phyloP scores from a whole-genome alignment of 805 yeast genomes.

The Candida railenensis region DNA sequence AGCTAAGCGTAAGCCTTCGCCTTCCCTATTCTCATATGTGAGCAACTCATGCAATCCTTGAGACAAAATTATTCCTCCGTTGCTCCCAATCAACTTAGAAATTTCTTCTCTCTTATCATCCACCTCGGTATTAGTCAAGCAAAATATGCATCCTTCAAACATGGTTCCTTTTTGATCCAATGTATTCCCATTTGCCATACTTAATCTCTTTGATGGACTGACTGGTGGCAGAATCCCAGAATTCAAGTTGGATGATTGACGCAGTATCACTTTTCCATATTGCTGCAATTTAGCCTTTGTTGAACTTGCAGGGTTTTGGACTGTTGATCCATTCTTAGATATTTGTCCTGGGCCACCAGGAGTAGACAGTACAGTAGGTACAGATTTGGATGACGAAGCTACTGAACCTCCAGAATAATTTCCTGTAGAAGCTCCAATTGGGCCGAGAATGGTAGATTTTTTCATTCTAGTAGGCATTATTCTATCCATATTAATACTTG shows the following conservation, averaged over 20 bases:
- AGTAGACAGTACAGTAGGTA: background rate
- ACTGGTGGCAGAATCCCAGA: slow-evolving; percentile 1
- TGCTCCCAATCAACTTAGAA: slow-evolving; percentile 28
- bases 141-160: slow-evolving; percentile 1
- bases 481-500: background rate
- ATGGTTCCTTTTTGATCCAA: slow-evolving; percentile 3
- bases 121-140: slow-evolving; percentile 23
- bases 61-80: slow-evolving; percentile 44
- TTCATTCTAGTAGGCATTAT: background rate
- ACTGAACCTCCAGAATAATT: background rate
- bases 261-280: background rate
- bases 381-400: background rate
- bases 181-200: background rate
- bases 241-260: background rate
- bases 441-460: slow-evolving; percentile 1
- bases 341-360: background rate
- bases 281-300: background rate
- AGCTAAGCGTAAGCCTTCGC: slow-evolving; percentile 8
- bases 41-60: slow-evolving; percentile 33
- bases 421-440: background rate
- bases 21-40: slow-evolving; percentile 13
- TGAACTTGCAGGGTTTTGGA: background rate
- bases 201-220: background rate
- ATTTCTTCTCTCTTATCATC: slow-evolving; percentile 35
- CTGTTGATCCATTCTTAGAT: background rate